Percentiles rank a stretch among this genome's conserved stretches.
Conservation (phyloP, 2,329 filamentous ascomycete species). For the Sphaerulina vaccinii region DNA sequence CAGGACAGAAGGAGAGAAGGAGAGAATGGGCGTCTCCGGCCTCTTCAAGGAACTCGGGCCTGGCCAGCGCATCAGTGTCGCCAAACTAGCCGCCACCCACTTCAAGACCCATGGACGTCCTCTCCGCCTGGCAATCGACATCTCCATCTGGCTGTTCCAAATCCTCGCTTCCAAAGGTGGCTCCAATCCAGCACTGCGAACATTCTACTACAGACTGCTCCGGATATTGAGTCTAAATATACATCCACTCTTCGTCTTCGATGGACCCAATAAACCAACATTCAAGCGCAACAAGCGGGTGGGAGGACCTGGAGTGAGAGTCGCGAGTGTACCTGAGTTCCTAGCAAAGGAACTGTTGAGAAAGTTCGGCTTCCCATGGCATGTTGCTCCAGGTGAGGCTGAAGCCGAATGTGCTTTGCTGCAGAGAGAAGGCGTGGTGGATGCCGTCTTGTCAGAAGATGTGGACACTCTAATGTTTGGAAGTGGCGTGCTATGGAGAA, state of each 20-base stretch:
- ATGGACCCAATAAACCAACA: slow-evolving; percentile 77
- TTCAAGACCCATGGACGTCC: slow-evolving; percentile 69
- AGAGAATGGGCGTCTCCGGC: slow-evolving; percentile 47
- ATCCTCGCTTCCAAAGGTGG: slow-evolving; percentile 81
- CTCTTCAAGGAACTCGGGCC: slow-evolving; percentile 87
- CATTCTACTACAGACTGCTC: slow-evolving; percentile 86
- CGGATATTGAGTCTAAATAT: slow-evolving; percentile 75
- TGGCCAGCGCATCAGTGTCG: slow-evolving; percentile 74
- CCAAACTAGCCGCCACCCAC: slow-evolving; percentile 76
- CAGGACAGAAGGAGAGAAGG: no score
- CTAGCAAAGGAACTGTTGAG: slow-evolving; percentile 81
- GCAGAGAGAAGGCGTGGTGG: slow-evolving; percentile 77
- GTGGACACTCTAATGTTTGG: slow-evolving; percentile 63
- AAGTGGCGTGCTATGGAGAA: slow-evolving; percentile 39
- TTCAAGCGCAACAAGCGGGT: slow-evolving; percentile 84
- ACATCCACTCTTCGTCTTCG: slow-evolving; percentile 85
- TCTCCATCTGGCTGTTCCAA: slow-evolving; percentile 97
- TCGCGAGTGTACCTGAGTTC: slow-evolving; percentile 67
- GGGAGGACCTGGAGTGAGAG: slow-evolving; percentile 57
- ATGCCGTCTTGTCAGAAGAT: slow-evolving; percentile 93
- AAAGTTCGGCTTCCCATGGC: slow-evolving; percentile 78
- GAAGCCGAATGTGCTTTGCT: slow-evolving; percentile 92
- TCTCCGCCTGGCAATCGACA: slow-evolving; percentile 84
- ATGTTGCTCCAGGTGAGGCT: slow-evolving; percentile 89
- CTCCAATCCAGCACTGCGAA: slow-evolving; percentile 83